Percentiles rank a stretch among this genome's conserved stretches.
Conservation (phyloP, 2,329 filamentous ascomycete genomes). For the Aspergillus persii region DNA sequence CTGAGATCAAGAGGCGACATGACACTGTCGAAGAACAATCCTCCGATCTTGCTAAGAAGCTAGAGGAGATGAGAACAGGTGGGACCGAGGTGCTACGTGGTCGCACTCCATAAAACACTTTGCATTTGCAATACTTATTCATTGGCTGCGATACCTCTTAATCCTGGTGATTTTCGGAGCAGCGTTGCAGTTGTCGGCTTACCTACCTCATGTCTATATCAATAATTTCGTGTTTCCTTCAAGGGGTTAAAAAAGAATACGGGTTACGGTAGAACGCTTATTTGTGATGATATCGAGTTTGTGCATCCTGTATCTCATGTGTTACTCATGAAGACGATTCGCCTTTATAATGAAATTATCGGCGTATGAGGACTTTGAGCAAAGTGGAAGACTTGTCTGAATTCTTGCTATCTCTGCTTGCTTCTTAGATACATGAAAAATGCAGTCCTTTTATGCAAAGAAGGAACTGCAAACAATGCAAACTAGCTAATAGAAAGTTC, state of each 20-base stretch:
- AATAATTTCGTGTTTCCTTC: neutral
- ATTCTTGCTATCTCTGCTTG: no score
- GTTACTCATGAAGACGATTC: neutral
- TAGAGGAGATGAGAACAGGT: constrained; percentile 54
- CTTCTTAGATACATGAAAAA: no score
- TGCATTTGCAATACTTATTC: neutral
- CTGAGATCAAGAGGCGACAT: constrained; percentile 55
- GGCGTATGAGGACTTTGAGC: no score
- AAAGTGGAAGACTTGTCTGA: no score
- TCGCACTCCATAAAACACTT: constrained; percentile 23
- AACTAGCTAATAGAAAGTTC: no score
- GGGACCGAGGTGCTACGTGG: constrained; percentile 54
- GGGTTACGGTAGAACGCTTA: neutral
- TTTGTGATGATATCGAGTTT: neutral
- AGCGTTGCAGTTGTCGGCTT: neutral
- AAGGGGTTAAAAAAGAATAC: neutral
- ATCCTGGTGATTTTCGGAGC: constrained; percentile 2
- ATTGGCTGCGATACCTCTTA: neutral
- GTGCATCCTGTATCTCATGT: neutral
- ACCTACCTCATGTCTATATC: neutral
- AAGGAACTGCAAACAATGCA: no score
- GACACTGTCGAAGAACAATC: constrained; percentile 50
- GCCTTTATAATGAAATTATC: neutral
- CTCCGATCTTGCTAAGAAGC: constrained; percentile 47
- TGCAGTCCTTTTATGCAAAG: no score